A percentile compares a stretch with the other conserved stretches of the same genome.
Conservation (phyloP, 495 filamentous ascomycete genomes). For the Lophiotrema nucula region DNA sequence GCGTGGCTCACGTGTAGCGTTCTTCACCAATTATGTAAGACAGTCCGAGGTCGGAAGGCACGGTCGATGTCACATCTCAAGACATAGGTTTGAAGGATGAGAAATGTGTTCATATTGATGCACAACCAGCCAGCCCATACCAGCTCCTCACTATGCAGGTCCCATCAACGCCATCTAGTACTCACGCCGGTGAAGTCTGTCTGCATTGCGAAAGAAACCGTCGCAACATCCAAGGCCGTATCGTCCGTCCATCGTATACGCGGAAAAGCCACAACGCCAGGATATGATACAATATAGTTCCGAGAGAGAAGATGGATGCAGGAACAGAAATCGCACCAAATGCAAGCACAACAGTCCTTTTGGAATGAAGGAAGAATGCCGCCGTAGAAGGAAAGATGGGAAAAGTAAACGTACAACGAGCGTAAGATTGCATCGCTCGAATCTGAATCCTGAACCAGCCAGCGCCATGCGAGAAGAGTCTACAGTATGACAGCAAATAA, state of each 20-base stretch:
- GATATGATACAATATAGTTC: conserved; percentile 11
- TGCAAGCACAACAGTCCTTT: conserved; percentile 25
- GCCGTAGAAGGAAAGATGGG: conserved; percentile 7
- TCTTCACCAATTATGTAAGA: no score
- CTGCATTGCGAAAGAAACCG: conserved; percentile 35
- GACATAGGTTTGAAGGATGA: neutral
- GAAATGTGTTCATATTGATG: conserved; percentile 11
- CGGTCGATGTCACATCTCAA: no score
- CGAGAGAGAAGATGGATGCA: neutral
- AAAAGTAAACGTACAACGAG: conserved; percentile 27
- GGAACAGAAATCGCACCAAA: conserved; percentile 5
- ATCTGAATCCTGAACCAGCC: conserved; percentile 12
- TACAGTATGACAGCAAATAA: neutral
- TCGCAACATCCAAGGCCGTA: conserved; percentile 3
- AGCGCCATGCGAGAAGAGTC: conserved; percentile 27
- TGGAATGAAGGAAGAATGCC: conserved; percentile 5
- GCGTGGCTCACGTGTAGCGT: no score
- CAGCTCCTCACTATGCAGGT: conserved; percentile 2
- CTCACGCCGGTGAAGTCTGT: conserved; percentile 40
- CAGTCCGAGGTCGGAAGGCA: no score
- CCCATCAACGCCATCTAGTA: neutral
- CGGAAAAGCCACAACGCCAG: conserved; percentile 1
- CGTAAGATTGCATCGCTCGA: conserved; percentile 12
- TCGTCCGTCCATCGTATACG: neutral
- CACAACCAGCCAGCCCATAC: neutral